A percentile compares a stretch with the other conserved stretches of the same genome.
These are phyloP conservation scores for Trichoderma sp. DNA, from an alignment of 2,329 filamentous ascomycete genomes.

Conservation along the genomic window DNA sequence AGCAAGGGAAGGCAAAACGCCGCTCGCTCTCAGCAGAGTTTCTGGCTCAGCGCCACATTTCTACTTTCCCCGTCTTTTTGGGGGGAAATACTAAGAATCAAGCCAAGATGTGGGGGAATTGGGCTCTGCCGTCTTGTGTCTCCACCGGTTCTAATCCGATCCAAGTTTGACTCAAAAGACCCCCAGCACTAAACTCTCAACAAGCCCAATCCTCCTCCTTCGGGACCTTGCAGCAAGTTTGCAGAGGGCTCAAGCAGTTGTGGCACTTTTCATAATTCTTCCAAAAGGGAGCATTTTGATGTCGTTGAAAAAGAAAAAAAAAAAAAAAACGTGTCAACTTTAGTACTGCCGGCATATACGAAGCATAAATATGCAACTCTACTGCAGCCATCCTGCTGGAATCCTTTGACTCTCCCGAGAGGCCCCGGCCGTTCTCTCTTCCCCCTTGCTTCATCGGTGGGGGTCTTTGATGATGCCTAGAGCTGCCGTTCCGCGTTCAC, in stretches of 20 bases:
- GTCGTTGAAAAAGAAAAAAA: constrained; percentile 1
- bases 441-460: constrained; percentile 22
- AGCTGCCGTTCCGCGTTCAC: neutral
- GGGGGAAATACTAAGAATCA: neutral
- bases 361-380: neutral
- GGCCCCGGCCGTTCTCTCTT: neutral
- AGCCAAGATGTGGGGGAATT: constrained; percentile 13
- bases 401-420: neutral
- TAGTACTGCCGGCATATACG: neutral
- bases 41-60: neutral
- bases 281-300: neutral
- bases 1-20: neutral
- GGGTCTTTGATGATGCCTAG: neutral
- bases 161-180: neutral
- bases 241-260: neutral
- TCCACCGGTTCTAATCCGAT: neutral
- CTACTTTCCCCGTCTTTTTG: constrained; percentile 7
- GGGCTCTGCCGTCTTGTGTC: neutral
- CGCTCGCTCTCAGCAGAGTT: neutral
- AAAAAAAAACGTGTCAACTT: neutral
- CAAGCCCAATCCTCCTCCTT: neutral
- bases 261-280: neutral
- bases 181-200: neutral
- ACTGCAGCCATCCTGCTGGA: neutral
- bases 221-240: constrained; percentile 11